Conservation (phyloP, 2,329 filamentous ascomycete genomes). For the Monosporascus sp. region DNA sequence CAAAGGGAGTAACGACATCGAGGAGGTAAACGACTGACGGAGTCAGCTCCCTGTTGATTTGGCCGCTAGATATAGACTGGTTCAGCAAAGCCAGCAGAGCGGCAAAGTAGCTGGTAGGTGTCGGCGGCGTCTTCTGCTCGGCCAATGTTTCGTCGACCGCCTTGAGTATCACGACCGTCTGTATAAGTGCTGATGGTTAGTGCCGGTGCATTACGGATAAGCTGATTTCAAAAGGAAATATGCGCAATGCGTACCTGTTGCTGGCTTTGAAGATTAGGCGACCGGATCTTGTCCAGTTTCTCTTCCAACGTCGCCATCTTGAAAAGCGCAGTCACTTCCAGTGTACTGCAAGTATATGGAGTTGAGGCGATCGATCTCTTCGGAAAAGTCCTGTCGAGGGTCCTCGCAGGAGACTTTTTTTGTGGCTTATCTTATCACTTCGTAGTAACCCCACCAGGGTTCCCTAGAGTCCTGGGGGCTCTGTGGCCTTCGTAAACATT, state of each 20-base stretch:
- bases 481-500: too few relatives aligned
- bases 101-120: constrained; percentile 89
- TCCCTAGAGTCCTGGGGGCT: too few relatives aligned
- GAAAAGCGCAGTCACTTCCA: constrained; percentile 15
- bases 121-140: constrained; percentile 77
- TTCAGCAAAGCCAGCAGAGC: constrained; percentile 85
- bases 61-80: constrained; percentile 65
- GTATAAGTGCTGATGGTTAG: constrained; percentile 5
- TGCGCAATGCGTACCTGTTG: constrained; percentile 62
- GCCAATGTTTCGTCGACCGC: constrained; percentile 91
- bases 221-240: not conserved
- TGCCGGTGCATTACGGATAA: constrained; percentile 4
- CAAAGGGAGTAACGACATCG: constrained; percentile 81
- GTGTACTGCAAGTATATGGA: not conserved
- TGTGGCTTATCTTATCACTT: not conserved
- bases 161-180: constrained; percentile 82
- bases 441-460: not conserved
- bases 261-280: constrained; percentile 92
- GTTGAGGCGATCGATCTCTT: not conserved
- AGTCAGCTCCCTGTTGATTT: constrained; percentile 75
- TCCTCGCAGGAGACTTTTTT: not conserved
- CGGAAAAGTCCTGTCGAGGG: not conserved
- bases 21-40: constrained; percentile 91
- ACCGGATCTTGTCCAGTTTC: constrained; percentile 95
- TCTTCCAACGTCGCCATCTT: constrained; percentile 65